These are phyloP conservation scores for Penicillium lividum DNA, from an alignment of 495 filamentous ascomycete species.

Conservation along the genomic window DNA sequence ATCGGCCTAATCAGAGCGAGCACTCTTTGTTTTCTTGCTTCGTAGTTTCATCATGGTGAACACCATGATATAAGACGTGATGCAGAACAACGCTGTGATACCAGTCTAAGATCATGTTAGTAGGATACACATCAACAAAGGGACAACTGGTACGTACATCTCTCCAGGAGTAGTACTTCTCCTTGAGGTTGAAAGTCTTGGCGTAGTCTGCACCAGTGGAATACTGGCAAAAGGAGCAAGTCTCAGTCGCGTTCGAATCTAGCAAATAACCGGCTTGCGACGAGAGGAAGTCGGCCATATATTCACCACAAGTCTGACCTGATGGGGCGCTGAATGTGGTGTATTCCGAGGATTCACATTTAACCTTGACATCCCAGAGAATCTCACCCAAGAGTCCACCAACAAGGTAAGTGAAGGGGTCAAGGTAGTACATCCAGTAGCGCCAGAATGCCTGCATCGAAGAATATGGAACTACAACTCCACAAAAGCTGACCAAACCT, in stretches of 20 bases:
- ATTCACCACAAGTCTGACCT: constrained; percentile 68
- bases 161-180: constrained; percentile 47
- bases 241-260: constrained; percentile 49
- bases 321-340: constrained; percentile 61
- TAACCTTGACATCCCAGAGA: constrained; percentile 48
- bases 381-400: constrained; percentile 48
- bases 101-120: constrained; percentile 34
- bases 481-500: constrained; percentile 55
- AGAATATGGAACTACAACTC: constrained; percentile 54
- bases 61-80: constrained; percentile 39
- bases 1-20: constrained; percentile 22
- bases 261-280: constrained; percentile 58
- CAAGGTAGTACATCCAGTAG: constrained; percentile 60
- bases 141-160: constrained; percentile 31
- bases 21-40: constrained; percentile 47
- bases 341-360: constrained; percentile 58
- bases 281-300: constrained; percentile 57
- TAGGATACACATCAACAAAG: neutral
- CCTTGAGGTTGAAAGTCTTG: constrained; percentile 39
- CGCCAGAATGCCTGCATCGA: constrained; percentile 58
- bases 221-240: constrained; percentile 65
- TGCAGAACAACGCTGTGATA: constrained; percentile 46
- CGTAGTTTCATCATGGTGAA: constrained; percentile 48
- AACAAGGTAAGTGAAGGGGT: constrained; percentile 57
- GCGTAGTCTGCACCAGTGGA: constrained; percentile 41